A percentile compares a stretch with the other conserved stretches of the same genome.
phyloP scores from a whole-genome alignment of 2,329 filamentous ascomycete genomes.

The Magnaporthales sp. region DNA sequence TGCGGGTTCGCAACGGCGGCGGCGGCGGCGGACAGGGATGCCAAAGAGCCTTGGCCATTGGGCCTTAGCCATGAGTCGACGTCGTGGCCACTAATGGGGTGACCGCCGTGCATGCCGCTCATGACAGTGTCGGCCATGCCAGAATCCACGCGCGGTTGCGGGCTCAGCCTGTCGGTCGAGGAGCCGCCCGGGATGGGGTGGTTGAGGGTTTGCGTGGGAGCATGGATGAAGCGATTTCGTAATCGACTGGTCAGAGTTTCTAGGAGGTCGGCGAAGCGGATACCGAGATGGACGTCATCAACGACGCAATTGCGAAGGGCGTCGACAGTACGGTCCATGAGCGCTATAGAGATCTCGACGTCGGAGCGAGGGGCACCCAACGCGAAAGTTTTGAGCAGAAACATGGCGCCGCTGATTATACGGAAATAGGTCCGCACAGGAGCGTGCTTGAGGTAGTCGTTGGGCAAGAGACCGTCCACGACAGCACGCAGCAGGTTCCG shows the following conservation, averaged over 20 bases:
- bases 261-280: constrained; percentile 74
- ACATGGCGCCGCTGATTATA: constrained; percentile 79
- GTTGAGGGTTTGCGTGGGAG: constrained; percentile 31
- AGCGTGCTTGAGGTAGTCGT: constrained; percentile 71
- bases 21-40: constrained; percentile 1
- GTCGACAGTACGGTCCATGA: constrained; percentile 68
- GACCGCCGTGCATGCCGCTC: constrained; percentile 16
- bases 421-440: constrained; percentile 80
- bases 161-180: constrained; percentile 17
- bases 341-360: constrained; percentile 62
- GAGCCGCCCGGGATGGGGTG: constrained; percentile 5
- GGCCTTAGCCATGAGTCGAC: neutral
- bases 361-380: constrained; percentile 72
- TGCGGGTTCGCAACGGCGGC: neutral
- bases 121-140: neutral
- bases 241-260: constrained; percentile 68
- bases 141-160: constrained; percentile 11
- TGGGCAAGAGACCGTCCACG: constrained; percentile 65
- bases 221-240: constrained; percentile 65
- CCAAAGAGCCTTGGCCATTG: neutral
- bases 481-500: constrained; percentile 70
- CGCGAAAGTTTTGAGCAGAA: constrained; percentile 76
- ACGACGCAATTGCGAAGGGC: constrained; percentile 71
- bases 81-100: neutral
- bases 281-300: constrained; percentile 79